Evolutionary conservation across 352 stramenopile genomes (phyloP), one percentile per base, ranked within the genome.

Genomic region (Elongisporangium senticosum): DNA sequence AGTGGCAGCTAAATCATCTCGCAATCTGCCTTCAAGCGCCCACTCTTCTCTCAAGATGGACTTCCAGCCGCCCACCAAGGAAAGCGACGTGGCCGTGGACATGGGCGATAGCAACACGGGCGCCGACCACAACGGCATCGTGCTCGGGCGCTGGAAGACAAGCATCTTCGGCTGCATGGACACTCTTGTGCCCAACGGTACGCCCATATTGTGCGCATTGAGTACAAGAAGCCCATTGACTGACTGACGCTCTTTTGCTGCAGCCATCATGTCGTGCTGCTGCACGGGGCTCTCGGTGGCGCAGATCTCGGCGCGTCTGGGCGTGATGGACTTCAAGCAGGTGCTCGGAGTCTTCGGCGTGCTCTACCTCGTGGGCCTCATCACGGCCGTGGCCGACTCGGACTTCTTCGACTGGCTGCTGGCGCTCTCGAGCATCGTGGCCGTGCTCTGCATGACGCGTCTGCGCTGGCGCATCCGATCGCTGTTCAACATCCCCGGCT

Each of bases 121-220:
- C 22, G 68, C 73, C 48, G 83, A 90, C 67, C 71, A 83, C 22
- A 90, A 90, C 58, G 83, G 78, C 10, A 72, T 92, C 55, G 64
- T 87, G 40, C 81, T 77, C n/a, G 79, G 83, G 23, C 75, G 75
- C 64, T 91, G 82, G 82, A 91, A 91, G 63, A 84, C 75, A 11
- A 74, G 76, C 33, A 63, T 91, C 58, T 91, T 87, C 49, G 78
- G 72, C 62, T 91, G 74, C 66, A 83, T 67, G 20, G 76, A 87
- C 59, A 78, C 77, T 7, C 58, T 89, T 49, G 67, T 91, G 1
- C 82, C 82, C 8, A 91, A 91, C 71, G 81, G 79, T 89, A 63
- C 47, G 71, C 20, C n/a, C 51, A 47, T 52, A 21, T 26, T 17
- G 14, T 19, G 4, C 8, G 2, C 11, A 28, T 3, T 39, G 6